A percentile compares a stretch with the other conserved stretches of the same genome.
Evolutionary conservation across 352 stramenopile species (phyloP).

Genomic region (Pythium rhizo-oryzae): DNA sequence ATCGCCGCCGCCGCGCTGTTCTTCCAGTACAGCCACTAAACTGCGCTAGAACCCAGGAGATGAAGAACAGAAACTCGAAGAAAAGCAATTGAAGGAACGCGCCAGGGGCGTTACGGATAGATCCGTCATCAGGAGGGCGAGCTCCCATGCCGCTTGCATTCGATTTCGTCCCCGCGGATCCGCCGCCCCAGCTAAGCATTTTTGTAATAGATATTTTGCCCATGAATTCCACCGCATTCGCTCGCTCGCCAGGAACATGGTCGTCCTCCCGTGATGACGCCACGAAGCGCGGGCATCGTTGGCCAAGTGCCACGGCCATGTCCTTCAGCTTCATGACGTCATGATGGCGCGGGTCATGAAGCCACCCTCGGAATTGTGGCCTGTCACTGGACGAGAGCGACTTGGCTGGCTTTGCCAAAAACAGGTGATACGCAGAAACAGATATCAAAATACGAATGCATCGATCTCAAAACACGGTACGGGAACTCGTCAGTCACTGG

Average conservation of each 20-base stretch:
- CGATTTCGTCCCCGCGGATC: too few species aligned
- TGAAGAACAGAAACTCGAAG: background rate
- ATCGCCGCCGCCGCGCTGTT: conserved; percentile 62
- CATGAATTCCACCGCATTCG: background rate
- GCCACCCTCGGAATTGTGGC: conserved; percentile 15
- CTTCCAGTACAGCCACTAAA: conserved; percentile 49
- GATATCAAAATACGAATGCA: background rate
- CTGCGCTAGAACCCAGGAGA: background rate
- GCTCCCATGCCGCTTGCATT: too few species aligned
- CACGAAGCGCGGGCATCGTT: too few species aligned
- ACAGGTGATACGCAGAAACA: background rate
- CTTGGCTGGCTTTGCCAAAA: conserved; percentile 1
- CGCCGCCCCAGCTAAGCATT: background rate
- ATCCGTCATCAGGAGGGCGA: too few species aligned
- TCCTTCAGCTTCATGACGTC: conserved; percentile 24
- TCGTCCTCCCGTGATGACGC: too few species aligned
- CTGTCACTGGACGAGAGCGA: conserved; percentile 16
- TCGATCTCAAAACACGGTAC: conserved; percentile 19
- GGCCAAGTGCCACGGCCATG: background rate
- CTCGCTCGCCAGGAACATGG: too few species aligned
- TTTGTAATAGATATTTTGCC: conserved; percentile 37
- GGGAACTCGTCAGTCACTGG: background rate
- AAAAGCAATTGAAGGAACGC: background rate
- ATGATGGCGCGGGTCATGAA: conserved; percentile 17
- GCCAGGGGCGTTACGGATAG: too few species aligned